These are phyloP conservation scores for Botrytis tulipae DNA, from an alignment of 2,329 filamentous ascomycete genomes.

Conservation along the genomic window DNA sequence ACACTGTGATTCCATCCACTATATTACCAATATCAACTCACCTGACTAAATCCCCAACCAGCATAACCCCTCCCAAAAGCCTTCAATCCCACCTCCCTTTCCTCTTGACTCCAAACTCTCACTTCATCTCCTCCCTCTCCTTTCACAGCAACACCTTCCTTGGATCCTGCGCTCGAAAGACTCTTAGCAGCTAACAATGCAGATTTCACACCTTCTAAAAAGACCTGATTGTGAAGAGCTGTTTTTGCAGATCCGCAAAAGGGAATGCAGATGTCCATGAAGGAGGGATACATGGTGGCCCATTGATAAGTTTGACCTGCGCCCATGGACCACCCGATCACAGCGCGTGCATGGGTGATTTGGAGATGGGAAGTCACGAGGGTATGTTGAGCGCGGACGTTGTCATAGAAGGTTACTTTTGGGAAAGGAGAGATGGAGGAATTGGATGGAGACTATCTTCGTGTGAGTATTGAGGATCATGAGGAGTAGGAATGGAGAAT, in stretches of 20 bases:
- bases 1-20: not conserved
- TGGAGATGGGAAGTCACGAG: conserved; percentile 63
- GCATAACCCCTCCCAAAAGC: conserved; percentile 75
- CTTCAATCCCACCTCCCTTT: conserved; percentile 59
- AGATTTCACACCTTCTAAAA: conserved; percentile 63
- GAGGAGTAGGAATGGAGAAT: not conserved
- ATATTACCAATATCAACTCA: not conserved
- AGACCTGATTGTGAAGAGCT: conserved; percentile 65
- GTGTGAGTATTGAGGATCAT: not conserved
- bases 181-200: conserved; percentile 58
- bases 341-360: conserved; percentile 58
- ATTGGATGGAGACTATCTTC: conserved; percentile 57
- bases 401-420: conserved; percentile 63
- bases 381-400: conserved; percentile 64
- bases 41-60: conserved; percentile 77
- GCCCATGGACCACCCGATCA: conserved; percentile 71
- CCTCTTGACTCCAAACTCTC: conserved; percentile 51
- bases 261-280: conserved; percentile 63
- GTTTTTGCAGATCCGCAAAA: conserved; percentile 67
- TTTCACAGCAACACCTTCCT: conserved; percentile 43
- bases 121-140: conserved; percentile 42
- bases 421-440: conserved; percentile 58
- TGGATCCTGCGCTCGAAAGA: conserved; percentile 50
- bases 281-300: conserved; percentile 50
- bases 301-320: conserved; percentile 65